Percentiles rank a stretch among this genome's conserved stretches.
Evolutionary conservation across 2,329 filamentous ascomycete species (phyloP).

Genomic region (Xylariaceae sp.): DNA sequence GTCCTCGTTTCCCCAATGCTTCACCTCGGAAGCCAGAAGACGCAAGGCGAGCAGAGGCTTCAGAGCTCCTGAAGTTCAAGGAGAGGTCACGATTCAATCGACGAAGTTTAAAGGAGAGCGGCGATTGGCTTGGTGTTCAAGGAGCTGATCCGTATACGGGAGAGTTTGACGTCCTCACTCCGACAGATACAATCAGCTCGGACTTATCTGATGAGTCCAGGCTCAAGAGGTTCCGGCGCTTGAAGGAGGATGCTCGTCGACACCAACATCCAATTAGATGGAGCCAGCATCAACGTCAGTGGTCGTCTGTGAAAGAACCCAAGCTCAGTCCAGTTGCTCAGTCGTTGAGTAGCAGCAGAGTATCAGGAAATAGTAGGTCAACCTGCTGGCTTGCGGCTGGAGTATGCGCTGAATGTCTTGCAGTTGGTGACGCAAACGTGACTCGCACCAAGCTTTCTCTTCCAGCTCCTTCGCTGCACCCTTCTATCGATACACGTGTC

Average conservation of each 20-base stretch:
- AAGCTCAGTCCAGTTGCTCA: conserved; percentile 45
- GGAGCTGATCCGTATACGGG: conserved; percentile 56
- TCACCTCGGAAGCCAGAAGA: conserved; percentile 7
- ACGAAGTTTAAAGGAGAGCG: conserved; percentile 46
- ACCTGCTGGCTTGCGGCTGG: too few species aligned
- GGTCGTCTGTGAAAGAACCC: conserved; percentile 49
- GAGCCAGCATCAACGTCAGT: conserved; percentile 42
- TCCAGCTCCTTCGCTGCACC: conserved; percentile 2
- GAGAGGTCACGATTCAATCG: conserved; percentile 36
- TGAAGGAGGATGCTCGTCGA: conserved; percentile 34
- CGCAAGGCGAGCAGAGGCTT: conserved; percentile 13
- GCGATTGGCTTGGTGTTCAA: conserved; percentile 56
- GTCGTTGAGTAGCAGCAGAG: conserved; percentile 28
- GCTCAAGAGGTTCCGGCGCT: conserved; percentile 38
- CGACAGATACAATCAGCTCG: conserved; percentile 40
- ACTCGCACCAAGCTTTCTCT: conserved; percentile 14
- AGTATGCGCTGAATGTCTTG: too few species aligned
- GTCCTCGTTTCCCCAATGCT: background rate
- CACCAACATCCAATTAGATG: conserved; percentile 35
- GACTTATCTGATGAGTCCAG: conserved; percentile 34
- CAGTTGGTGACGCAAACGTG: background rate
- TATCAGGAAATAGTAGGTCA: too few species aligned
- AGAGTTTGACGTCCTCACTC: conserved; percentile 46
- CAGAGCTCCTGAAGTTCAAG: conserved; percentile 17
- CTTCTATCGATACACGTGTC: conserved; percentile 1